Conservation (phyloP, 2,329 filamentous ascomycete genomes). For the Colletotrichum orbiculare region DNA sequence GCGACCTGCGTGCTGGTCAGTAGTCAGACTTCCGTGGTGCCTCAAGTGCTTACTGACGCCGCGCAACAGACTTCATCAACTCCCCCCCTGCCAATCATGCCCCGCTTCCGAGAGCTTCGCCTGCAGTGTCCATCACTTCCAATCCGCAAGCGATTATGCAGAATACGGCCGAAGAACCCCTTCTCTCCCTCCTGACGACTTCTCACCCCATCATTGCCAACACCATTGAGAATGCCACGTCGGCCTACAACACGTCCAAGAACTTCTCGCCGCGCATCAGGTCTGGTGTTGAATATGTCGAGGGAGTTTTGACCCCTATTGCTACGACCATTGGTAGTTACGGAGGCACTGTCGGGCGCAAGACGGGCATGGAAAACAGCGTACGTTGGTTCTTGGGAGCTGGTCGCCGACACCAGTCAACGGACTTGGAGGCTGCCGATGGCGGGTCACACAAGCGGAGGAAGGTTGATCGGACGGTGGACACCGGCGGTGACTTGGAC, state of each 20-base stretch:
- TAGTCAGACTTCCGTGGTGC: slow-evolving; percentile 23
- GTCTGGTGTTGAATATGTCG: slow-evolving; percentile 90
- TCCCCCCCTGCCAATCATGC: slow-evolving; percentile 65
- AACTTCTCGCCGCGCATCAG: slow-evolving; percentile 91
- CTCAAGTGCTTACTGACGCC: neutral
- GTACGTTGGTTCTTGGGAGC: slow-evolving; percentile 84
- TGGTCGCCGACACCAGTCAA: slow-evolving; percentile 61
- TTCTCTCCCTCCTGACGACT: slow-evolving; percentile 87
- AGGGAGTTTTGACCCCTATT: slow-evolving; percentile 87
- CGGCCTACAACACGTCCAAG: slow-evolving; percentile 88
- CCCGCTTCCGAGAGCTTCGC: slow-evolving; percentile 50
- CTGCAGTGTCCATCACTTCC: slow-evolving; percentile 48
- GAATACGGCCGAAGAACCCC: slow-evolving; percentile 75
- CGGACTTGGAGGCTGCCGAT: slow-evolving; percentile 59
- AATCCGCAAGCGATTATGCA: slow-evolving; percentile 49
- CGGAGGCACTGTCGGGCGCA: slow-evolving; percentile 73
- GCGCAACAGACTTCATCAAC: slow-evolving; percentile 70
- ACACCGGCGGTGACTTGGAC: slow-evolving; percentile 49
- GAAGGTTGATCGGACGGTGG: slow-evolving; percentile 68
- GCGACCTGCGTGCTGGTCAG: slow-evolving; percentile 77
- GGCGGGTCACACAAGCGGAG: slow-evolving; percentile 67
- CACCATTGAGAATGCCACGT: slow-evolving; percentile 85
- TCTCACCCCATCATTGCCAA: slow-evolving; percentile 88
- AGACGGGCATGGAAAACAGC: slow-evolving; percentile 88
- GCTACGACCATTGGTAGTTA: slow-evolving; percentile 79